Evolutionary conservation across 2,329 filamentous ascomycete species (phyloP).

Genomic region (Sarocladiaceae sp.): DNA sequence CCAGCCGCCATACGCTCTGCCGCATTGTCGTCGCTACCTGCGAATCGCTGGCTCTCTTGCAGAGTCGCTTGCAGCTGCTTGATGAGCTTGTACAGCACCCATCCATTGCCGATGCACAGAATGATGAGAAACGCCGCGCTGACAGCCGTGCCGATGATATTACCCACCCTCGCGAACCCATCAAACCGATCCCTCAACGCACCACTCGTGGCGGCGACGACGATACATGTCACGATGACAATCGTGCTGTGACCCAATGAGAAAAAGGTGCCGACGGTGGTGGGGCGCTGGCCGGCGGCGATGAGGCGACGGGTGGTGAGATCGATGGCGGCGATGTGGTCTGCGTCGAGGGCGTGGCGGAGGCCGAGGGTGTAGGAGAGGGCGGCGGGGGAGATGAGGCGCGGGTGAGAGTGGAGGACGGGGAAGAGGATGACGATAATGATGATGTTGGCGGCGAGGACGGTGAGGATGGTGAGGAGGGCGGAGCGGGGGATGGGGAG

Average conservation of each 20-base stretch:
- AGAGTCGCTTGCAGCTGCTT: conserved; percentile 60
- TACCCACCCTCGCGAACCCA: conserved; percentile 71
- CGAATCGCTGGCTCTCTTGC: conserved; percentile 20
- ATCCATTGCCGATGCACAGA: conserved; percentile 76
- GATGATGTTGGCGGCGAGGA: conserved; percentile 44
- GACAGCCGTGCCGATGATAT: conserved; percentile 83
- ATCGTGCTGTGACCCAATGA: conserved; percentile 90
- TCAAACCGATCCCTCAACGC: conserved; percentile 77
- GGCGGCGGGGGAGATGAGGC: conserved; percentile 71
- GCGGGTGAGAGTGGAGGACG: conserved; percentile 46
- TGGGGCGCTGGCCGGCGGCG: conserved; percentile 75
- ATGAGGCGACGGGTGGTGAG: conserved; percentile 88
- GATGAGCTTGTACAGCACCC: conserved; percentile 77
- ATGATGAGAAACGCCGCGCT: conserved; percentile 78
- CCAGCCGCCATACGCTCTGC: conserved; percentile 28
- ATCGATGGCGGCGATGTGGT: conserved; percentile 83
- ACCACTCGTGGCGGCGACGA: conserved; percentile 84
- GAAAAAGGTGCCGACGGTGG: conserved; percentile 92
- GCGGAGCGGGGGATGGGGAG: conserved; percentile 28
- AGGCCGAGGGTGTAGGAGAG: conserved; percentile 85
- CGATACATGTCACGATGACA: conserved; percentile 81
- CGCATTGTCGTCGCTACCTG: conserved; percentile 19
- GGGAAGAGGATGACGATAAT: conserved; percentile 41
- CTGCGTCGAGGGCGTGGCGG: conserved; percentile 94
- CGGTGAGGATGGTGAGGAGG: conserved; percentile 42